Conservation (phyloP, 371 early-diverging fungal species). For the Rhizopus delemar region DNA sequence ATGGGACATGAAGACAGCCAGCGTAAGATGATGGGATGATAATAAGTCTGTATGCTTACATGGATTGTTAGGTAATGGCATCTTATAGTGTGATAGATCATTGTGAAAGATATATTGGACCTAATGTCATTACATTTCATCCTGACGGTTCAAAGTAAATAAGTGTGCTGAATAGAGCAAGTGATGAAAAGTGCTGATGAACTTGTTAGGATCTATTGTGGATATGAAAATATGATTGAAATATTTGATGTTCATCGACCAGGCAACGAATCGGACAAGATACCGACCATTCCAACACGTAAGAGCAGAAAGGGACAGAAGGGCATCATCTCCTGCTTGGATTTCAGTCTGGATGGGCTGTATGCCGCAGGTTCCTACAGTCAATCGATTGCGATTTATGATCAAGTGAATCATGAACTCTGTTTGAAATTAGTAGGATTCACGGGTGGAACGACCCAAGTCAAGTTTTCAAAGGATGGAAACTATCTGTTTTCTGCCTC, state of each 20-base stretch:
- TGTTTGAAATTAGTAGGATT: conserved; percentile 52
- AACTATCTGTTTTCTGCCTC: conserved; percentile 60
- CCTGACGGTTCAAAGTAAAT: conserved; percentile 69
- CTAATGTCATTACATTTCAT: conserved; percentile 64
- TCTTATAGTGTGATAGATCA: conserved; percentile 68
- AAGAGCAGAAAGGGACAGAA: conserved; percentile 69
- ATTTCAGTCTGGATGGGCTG: conserved; percentile 68
- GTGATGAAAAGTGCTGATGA: neutral
- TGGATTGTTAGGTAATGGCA: conserved; percentile 42
- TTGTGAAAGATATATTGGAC: conserved; percentile 65
- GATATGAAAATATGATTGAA: conserved; percentile 71
- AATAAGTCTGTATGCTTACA: no score
- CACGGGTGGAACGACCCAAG: conserved; percentile 47
- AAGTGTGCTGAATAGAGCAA: neutral
- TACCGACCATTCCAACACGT: conserved; percentile 59
- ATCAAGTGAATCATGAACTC: conserved; percentile 55
- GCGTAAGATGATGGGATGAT: conserved; percentile 34
- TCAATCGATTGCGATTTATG: conserved; percentile 67
- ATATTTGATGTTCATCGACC: conserved; percentile 67
- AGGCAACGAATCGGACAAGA: conserved; percentile 38
- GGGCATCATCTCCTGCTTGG: conserved; percentile 66
- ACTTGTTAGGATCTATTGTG: conserved; percentile 61
- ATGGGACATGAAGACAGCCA: conserved; percentile 69
- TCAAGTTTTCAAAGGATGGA: conserved; percentile 68
- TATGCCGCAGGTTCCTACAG: conserved; percentile 73